Evolutionary conservation across 208 protist genomes (phyloP), one percentile per base, ranked within the genome.

Genomic region (Crithidia mellificae): DNA sequence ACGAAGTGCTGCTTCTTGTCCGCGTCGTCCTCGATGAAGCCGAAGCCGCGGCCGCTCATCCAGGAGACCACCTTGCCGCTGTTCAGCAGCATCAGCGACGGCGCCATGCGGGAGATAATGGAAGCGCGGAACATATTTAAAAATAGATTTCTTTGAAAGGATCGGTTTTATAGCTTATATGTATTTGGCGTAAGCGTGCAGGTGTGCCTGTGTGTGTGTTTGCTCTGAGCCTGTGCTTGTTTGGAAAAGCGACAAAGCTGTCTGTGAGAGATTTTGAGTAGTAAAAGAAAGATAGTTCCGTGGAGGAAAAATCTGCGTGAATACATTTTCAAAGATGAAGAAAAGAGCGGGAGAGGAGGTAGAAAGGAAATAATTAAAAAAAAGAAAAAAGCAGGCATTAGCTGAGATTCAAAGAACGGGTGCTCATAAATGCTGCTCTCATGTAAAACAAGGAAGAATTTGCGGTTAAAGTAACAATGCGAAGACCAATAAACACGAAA

Each of bases 1-100:
- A 97, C 92, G 76, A 97, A 97, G 81, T 95, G 87, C 73, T 96
- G 88, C 75, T 90, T 88, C 83, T 97, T 94, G 74, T 95, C 86
- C 17, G 77, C 78, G 56, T 91, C 81, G 63, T 97, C 92, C 72
- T 95, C 88, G 63, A 97, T 84, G 50, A 97, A 97, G 63, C 92
- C 92, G 65, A 92, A 97, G 54, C 92, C 92, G 55, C 89, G 90
- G 52, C 87, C 86, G 61, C 82, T 88, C 69, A 93, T 90, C 90
- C 92, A 97, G 17, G 87, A 90, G 34, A 95, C 84, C 41, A 96
- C 92, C 75, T 92, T 91, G 44, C 92, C 92, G 39, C 70, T 86
- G 80, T 96, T 96, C 54, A 91, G 64, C 46, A 96, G 78, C 29
- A 83, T 58, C 44, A 77, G 50, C 29, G 80, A 83, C 29, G 87